Base-by-base conservation (phyloP, 2,329 filamentous ascomycete species). In the Fusarium staphyleae region DNA sequence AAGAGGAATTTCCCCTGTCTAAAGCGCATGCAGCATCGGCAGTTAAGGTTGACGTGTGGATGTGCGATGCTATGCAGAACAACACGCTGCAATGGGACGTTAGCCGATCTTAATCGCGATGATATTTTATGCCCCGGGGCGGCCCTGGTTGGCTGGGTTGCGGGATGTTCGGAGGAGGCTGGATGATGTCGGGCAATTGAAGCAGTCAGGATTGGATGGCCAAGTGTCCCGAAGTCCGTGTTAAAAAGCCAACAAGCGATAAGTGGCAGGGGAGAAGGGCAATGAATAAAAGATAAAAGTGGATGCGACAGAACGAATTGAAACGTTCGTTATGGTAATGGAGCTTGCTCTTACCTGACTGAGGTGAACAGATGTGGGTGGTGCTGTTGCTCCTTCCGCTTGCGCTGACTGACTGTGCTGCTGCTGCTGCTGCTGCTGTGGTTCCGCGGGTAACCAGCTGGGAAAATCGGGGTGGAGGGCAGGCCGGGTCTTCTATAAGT, bases 401-500 rank as follows among this genome's bases (percentile, higher is more conserved):
- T 56, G 48, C 59, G 59, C 40, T 22, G 28, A 24, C 41, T 62
- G 40, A 14, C 11, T 39, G 28, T 56, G 50, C 26, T 35, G 53
- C 53, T 54, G 48, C 46, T 40, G 53, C 53, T 56, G 48, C 51
- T 62, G 45, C 44, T 48, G 55, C 55, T 61, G 64, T 61, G 62
- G 57, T 66, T 56, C 62, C 28, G 28, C 10, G 49, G 60, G 55
- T 61, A 65, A 62, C 62, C 61, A 65, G 61, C 55, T 67, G 70
- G 70, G 65, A 70, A 70, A 74, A 74, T 70, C 63, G 69, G 70
- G 71, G 73, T 73, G 74, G 74, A 75, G 74, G 74, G 74, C 74
- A 74, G 71, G 73, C 71, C 70, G 55, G 72, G 70, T 71, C 72
- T 74, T 75, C 72, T 75, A 76, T 76, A 75, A 74, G 73, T 74